Percentiles rank a stretch among this genome's conserved stretches.
Evolutionary conservation across 805 yeast species (phyloP).

Genomic region (Metschnikowia bowlesiae): DNA sequence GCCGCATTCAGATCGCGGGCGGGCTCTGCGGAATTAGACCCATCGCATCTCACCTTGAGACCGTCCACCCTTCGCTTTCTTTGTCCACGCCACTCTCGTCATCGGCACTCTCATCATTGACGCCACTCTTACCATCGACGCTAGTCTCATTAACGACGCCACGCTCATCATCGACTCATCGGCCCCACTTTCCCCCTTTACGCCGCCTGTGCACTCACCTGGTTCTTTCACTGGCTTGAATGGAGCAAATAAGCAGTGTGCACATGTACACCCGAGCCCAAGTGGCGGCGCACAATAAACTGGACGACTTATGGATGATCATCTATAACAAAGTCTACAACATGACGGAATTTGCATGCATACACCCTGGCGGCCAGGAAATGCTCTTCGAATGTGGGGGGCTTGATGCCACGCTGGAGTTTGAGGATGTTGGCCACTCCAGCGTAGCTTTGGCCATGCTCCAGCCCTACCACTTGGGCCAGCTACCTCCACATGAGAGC

Average conservation of each 20-base stretch:
- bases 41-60: neutral
- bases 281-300: slow-evolving; percentile 66
- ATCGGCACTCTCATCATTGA: neutral
- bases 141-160: too few species aligned
- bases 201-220: neutral
- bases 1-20: neutral
- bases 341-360: slow-evolving; percentile 61
- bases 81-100: neutral
- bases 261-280: slow-evolving; percentile 32
- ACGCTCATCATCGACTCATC: too few species aligned
- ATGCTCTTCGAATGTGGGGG: slow-evolving; percentile 81
- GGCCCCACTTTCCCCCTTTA: neutral
- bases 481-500: slow-evolving; percentile 5
- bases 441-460: slow-evolving; percentile 18
- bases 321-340: slow-evolving; percentile 78
- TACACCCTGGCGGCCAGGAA: slow-evolving; percentile 76
- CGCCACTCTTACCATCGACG: neutral
- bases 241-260: neutral
- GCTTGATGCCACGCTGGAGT: slow-evolving; percentile 65
- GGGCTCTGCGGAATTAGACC: neutral
- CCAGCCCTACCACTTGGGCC: slow-evolving; percentile 13
- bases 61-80: neutral
- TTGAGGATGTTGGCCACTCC: slow-evolving; percentile 35
- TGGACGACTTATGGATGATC: slow-evolving; percentile 80
- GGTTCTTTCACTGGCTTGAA: neutral